phyloP scores from a whole-genome alignment of 2,329 filamentous ascomycete genomes.

The Paradendryphiella salina region DNA sequence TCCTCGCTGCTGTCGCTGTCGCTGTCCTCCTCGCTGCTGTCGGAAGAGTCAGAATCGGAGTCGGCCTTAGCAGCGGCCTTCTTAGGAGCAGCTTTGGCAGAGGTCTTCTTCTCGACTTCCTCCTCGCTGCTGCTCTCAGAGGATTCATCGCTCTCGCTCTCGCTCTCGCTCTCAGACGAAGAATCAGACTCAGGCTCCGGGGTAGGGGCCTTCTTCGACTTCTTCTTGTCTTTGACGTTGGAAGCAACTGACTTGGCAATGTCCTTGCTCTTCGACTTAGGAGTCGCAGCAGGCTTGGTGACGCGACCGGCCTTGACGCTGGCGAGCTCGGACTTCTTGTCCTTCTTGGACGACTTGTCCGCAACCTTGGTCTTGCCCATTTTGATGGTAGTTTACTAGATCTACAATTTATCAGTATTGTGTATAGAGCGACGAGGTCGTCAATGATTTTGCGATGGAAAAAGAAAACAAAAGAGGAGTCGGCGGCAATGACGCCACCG shows the following conservation, averaged over 20 bases:
- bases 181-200: slow-evolving; percentile 52
- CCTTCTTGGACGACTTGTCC: slow-evolving; percentile 55
- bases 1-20: slow-evolving; percentile 39
- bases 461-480: slow-evolving; percentile 24
- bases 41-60: slow-evolving; percentile 33
- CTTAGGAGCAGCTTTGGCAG: slow-evolving; percentile 41
- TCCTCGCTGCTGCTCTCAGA: slow-evolving; percentile 38
- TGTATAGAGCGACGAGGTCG: slow-evolving; percentile 8
- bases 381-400: slow-evolving; percentile 30
- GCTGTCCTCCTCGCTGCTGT: slow-evolving; percentile 32
- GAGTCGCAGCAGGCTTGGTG: slow-evolving; percentile 67
- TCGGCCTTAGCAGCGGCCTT: slow-evolving; percentile 46
- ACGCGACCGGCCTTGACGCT: slow-evolving; percentile 68
- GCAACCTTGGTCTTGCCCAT: slow-evolving; percentile 46
- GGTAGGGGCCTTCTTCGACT: slow-evolving; percentile 54
- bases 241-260: slow-evolving; percentile 58
- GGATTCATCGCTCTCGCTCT: slow-evolving; percentile 39
- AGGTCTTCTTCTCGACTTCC: slow-evolving; percentile 43
- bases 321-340: slow-evolving; percentile 61
- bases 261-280: slow-evolving; percentile 69
- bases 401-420: slow-evolving; percentile 42
- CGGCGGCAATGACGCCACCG: slow-evolving; percentile 28
- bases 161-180: slow-evolving; percentile 45
- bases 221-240: slow-evolving; percentile 55
- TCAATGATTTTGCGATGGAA: slow-evolving; percentile 8